Evolutionary conservation across 495 filamentous ascomycete genomes (phyloP), one percentile per base, ranked within the genome.

Genomic region (Clohesyomyces aquaticus): DNA sequence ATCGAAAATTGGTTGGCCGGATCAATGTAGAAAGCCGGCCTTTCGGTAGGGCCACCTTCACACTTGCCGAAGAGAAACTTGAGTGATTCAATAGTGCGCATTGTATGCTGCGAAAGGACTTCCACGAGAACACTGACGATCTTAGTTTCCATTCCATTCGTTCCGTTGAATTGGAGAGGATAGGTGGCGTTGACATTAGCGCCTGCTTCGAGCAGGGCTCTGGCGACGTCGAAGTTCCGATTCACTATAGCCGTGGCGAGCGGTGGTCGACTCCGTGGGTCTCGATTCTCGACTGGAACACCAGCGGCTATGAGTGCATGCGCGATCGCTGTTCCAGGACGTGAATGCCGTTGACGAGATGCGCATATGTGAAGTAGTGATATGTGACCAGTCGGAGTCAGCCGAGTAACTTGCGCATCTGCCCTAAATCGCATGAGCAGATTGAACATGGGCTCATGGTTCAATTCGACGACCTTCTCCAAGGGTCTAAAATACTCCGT

Each of bases 111-210:
- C 9, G 51, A 12, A 9, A 54, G 26, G 6, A 54, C 9, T 41
- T 54, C 51, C 1, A 54, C 51, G 10, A 54, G 21, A 16, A 54
- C 26, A 29, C 29, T 54, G 25, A 54, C 51, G 9, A 21, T 41
- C 8, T 22, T 12, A 2, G 26, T 54, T 27, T 54, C 51, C 9
- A 21, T 29, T 2, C 51, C 51, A 2, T 6, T 28, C 8, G 51
- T 12, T 12, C 51, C 51, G 8, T 54, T 3, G 9, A 54, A 2
- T 27, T 54, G 51, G 23, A 54, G 2, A 22, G 51, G 51, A 32
- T 54, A 54, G 2, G 14, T 54, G 6, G 26, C 51, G 21, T 54
- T 41, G 25, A 54, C 51, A 22, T 56, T 27, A 42, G 53, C 53
- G n/a, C 35, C 35, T 3, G 47, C 28, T 22, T 59, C 55, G 1